Conservation (phyloP, 306 rosid species). For the Sicyos baderoa region DNA sequence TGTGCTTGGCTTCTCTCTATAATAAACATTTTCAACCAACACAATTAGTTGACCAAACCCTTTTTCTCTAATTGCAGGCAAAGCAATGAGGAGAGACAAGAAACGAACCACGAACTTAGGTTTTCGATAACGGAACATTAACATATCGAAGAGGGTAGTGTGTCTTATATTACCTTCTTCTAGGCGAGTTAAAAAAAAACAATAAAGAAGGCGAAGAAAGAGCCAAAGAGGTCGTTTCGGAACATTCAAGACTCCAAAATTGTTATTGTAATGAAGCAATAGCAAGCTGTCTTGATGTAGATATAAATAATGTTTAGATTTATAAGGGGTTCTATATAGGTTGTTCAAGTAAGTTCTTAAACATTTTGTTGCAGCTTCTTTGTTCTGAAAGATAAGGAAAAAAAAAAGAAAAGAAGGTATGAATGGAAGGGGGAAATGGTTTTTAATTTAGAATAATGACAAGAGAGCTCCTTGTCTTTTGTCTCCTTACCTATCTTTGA, state of each 20-base stretch:
- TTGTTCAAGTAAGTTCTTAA: not conserved
- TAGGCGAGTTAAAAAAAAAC: not conserved
- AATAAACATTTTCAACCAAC: no score
- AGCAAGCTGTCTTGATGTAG: slow-evolving; percentile 9
- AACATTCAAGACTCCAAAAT: not conserved
- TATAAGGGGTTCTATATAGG: no score
- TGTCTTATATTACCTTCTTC: not conserved
- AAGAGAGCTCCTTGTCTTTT: slow-evolving; percentile 1
- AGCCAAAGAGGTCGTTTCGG: slow-evolving; percentile 1
- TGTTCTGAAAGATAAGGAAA: not conserved
- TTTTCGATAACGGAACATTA: not conserved
- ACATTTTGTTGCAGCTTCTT: slow-evolving; percentile 8
- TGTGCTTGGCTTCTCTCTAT: no score
- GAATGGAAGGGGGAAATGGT: not conserved
- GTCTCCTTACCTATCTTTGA: not conserved
- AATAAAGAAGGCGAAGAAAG: not conserved
- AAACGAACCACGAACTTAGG: not conserved
- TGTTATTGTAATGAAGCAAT: not conserved
- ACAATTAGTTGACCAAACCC: not conserved
- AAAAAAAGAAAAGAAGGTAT: not conserved
- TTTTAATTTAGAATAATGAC: slow-evolving; percentile 9
- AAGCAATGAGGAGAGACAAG: slow-evolving; percentile 42
- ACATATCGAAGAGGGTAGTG: not conserved
- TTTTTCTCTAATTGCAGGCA: slow-evolving; percentile 38
- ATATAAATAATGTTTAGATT: slow-evolving; percentile 6